Conservation (phyloP, 805 yeast genomes). For the Crinitomyces ghanaensis region DNA sequence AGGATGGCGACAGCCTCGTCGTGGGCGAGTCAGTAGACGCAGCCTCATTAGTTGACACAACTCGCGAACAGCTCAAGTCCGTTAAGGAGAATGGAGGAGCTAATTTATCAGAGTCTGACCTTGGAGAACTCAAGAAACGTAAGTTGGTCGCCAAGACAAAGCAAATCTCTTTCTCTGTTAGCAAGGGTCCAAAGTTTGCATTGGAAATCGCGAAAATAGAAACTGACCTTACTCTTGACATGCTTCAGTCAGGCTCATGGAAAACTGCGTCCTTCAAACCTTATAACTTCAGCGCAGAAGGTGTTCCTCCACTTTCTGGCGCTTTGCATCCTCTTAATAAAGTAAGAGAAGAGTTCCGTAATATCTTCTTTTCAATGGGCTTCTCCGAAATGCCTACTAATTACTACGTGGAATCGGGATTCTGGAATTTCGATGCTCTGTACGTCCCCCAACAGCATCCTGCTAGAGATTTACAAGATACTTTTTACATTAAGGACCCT, state of each 20-base stretch:
- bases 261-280: conserved; percentile 78
- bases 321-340: conserved; percentile 94
- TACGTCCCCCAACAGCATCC: conserved; percentile 99
- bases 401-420: conserved; percentile 95
- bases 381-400: conserved; percentile 98
- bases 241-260: conserved; percentile 79
- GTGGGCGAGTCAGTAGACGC: conserved; percentile 34
- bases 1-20: conserved; percentile 72
- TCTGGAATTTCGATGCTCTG: conserved; percentile 97
- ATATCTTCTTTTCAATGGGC: conserved; percentile 95
- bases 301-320: conserved; percentile 75
- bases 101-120: conserved; percentile 49
- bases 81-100: conserved; percentile 47
- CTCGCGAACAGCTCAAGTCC: conserved; percentile 50
- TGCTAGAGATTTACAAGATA: conserved; percentile 97
- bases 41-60: conserved; percentile 54
- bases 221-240: conserved; percentile 90
- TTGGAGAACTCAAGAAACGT: conserved; percentile 86
- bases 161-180: conserved; percentile 59
- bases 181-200: conserved; percentile 78
- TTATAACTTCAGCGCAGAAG: conserved; percentile 93
- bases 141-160: conserved; percentile 67
- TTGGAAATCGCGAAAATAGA: conserved; percentile 68
- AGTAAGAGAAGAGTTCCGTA: conserved; percentile 95
- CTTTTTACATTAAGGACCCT: conserved; percentile 95